These are phyloP conservation scores for Urochloa ruziziensis DNA, from an alignment of 176 grass and related monocot species.

Conservation along the genomic window DNA sequence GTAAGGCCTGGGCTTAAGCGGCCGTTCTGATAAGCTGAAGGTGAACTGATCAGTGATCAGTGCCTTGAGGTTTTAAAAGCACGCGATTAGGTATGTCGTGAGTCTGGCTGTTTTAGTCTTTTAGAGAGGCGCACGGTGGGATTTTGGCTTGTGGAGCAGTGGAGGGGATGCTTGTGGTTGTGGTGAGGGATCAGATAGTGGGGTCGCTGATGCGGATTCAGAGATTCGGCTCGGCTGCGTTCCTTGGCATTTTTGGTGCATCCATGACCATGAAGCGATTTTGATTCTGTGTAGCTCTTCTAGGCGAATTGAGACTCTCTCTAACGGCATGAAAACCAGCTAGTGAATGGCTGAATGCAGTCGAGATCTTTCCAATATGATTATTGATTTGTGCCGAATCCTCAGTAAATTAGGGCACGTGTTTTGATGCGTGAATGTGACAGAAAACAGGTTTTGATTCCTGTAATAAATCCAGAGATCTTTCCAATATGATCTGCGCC, in stretches of 20 bases:
- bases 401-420: too few species aligned
- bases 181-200: not conserved
- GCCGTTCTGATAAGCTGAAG: not conserved
- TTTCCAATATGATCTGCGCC: too few species aligned
- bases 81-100: not conserved
- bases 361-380: too few species aligned
- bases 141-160: too few species aligned
- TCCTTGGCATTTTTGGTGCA: slow-evolving; percentile 3
- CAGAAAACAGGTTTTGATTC: too few species aligned
- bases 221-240: not conserved
- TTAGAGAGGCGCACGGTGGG: not conserved
- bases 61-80: not conserved
- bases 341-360: not conserved
- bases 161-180: too few species aligned
- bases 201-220: slow-evolving; percentile 8
- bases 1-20: not conserved
- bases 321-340: slow-evolving; percentile 4
- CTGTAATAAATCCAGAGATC: too few species aligned
- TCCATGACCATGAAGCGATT: not conserved
- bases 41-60: not conserved
- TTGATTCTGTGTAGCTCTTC: slow-evolving; percentile 4
- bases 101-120: not conserved
- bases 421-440: too few species aligned
- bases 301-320: not conserved
- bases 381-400: too few species aligned